These are phyloP conservation scores for Eimeria sp. DNA, from an alignment of 169 alveolate species.

Conservation along the genomic window DNA sequence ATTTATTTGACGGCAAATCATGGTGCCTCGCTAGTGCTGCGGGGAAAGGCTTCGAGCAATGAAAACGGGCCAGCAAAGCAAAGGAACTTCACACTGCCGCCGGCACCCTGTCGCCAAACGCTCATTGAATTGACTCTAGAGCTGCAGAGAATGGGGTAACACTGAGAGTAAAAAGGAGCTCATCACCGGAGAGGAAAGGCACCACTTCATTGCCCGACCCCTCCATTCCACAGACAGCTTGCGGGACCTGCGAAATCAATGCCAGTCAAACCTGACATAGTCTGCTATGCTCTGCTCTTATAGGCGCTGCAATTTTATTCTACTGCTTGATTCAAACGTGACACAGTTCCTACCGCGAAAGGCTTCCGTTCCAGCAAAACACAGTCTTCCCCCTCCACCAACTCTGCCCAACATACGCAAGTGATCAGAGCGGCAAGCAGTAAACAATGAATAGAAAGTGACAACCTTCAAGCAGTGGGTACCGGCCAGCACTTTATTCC, in stretches of 20 bases:
- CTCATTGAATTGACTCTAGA: background rate
- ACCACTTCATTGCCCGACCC: conserved; percentile 54
- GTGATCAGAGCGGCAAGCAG: background rate
- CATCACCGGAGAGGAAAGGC: conserved; percentile 56
- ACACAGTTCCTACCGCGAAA: conserved; percentile 10
- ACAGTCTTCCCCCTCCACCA: conserved; percentile 73
- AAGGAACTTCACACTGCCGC: background rate
- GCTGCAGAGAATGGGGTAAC: conserved; percentile 11
- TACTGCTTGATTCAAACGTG: background rate
- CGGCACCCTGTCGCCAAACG: background rate
- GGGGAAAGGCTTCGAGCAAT: background rate
- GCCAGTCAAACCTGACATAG: background rate
- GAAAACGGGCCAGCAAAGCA: background rate
- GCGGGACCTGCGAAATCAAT: conserved; percentile 42
- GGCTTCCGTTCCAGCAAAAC: conserved; percentile 73
- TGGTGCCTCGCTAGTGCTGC: background rate
- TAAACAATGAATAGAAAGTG: background rate
- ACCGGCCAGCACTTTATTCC: background rate
- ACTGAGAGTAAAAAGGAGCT: conserved; percentile 28
- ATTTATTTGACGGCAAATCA: background rate
- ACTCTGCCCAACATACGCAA: conserved; percentile 6
- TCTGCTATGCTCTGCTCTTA: background rate
- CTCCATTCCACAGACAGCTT: background rate
- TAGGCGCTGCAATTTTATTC: background rate
- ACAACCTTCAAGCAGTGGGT: background rate